These are phyloP conservation scores for Clavaria fumosa DNA, from an alignment of 768 basidiomycete genomes.

Conservation along the genomic window DNA sequence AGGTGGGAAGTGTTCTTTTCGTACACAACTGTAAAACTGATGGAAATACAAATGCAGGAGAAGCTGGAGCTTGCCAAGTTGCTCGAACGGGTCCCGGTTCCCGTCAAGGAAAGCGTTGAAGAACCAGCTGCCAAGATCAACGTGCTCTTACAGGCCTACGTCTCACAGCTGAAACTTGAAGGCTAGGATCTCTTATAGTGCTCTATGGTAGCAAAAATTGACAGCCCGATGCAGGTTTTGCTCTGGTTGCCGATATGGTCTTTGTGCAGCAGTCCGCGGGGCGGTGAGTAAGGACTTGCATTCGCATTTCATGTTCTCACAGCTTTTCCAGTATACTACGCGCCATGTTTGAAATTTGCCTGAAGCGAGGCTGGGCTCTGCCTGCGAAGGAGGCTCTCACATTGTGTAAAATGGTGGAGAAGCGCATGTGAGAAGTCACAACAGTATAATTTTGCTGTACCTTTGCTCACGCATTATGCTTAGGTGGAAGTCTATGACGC, in stretches of 20 bases:
- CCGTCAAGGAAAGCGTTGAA: constrained; percentile 92
- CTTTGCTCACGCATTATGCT: constrained; percentile 1
- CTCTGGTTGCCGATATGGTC: constrained; percentile 83
- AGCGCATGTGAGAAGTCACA: constrained; percentile 43
- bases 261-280: constrained; percentile 97
- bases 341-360: constrained; percentile 94
- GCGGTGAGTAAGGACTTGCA: constrained; percentile 29
- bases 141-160: constrained; percentile 86
- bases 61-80: constrained; percentile 84
- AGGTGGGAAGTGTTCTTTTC: constrained; percentile 24
- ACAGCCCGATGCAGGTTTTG: constrained; percentile 37
- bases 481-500: constrained; percentile 98
- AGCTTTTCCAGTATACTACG: constrained; percentile 54
- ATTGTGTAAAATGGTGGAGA: constrained; percentile 93
- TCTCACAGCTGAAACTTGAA: constrained; percentile 86
- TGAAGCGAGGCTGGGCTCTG: constrained; percentile 96
- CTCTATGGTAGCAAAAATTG: constrained; percentile 1
- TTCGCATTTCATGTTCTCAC: neutral
- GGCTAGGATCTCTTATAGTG: constrained; percentile 25
- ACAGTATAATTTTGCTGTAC: neutral
- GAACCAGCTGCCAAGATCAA: constrained; percentile 97
- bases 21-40: no score
- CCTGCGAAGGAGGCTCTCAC: constrained; percentile 85
- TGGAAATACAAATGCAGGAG: no score
- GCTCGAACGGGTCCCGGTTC: constrained; percentile 89